Conservation (phyloP, 2,329 filamentous ascomycete species). For the Colletotrichum sp. region DNA sequence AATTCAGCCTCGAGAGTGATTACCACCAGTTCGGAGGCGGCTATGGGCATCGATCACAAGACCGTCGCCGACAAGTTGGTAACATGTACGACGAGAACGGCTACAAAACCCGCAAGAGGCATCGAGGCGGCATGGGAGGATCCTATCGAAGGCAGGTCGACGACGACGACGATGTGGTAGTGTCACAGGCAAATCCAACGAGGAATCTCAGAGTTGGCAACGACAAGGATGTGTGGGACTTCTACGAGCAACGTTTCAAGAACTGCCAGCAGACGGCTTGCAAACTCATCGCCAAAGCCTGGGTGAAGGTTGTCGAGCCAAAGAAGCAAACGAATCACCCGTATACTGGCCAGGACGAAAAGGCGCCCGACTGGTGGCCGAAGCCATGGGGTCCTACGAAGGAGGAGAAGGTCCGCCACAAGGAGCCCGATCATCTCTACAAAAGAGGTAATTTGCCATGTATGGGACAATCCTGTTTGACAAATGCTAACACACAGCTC, state of each 20-base stretch:
- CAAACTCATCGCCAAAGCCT: constrained; percentile 76
- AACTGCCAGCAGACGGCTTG: constrained; percentile 74
- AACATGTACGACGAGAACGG: constrained; percentile 29
- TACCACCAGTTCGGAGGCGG: constrained; percentile 22
- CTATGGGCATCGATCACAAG: constrained; percentile 28
- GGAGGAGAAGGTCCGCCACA: constrained; percentile 66
- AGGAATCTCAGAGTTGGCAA: constrained; percentile 59
- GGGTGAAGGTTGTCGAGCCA: constrained; percentile 77
- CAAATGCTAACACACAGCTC: constrained; percentile 14
- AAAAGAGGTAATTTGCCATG: constrained; percentile 60
- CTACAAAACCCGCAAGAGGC: constrained; percentile 42
- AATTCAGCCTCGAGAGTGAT: constrained; percentile 21
- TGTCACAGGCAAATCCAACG: constrained; percentile 41
- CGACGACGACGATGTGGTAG: constrained; percentile 49
- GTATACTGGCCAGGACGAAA: constrained; percentile 69
- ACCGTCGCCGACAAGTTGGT: constrained; percentile 28
- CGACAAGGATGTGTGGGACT: constrained; percentile 57
- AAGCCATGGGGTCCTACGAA: constrained; percentile 55
- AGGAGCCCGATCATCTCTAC: constrained; percentile 75
- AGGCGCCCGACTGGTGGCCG: constrained; percentile 73
- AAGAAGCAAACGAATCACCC: constrained; percentile 80
- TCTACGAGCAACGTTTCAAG: constrained; percentile 67
- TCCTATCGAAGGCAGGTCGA: constrained; percentile 39
- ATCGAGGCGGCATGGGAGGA: constrained; percentile 24
- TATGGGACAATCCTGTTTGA: neutral